phyloP scores from a whole-genome alignment of 169 alveolate genomes.

The Plasmodium yoelii region DNA sequence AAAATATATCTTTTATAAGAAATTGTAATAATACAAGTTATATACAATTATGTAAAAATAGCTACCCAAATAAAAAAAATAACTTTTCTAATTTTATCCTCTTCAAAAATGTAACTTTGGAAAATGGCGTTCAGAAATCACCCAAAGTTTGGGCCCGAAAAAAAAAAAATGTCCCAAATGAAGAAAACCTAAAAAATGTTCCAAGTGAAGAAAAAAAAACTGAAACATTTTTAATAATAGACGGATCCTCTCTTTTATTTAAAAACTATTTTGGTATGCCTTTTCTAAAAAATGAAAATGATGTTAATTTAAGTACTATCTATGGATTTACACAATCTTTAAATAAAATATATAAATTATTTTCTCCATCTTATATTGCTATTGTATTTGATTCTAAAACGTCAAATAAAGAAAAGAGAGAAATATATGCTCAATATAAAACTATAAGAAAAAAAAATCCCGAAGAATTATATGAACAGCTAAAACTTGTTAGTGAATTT shows the following conservation, averaged over 20 bases:
- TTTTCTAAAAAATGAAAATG: slow-evolving; percentile 79
- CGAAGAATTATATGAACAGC: slow-evolving; percentile 81
- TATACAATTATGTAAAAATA: not conserved
- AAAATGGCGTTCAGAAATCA: not conserved
- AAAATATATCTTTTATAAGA: not conserved
- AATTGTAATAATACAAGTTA: not conserved
- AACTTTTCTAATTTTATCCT: no score
- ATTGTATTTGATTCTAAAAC: slow-evolving; percentile 86
- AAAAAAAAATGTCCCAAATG: slow-evolving; percentile 13
- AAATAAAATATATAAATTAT: slow-evolving; percentile 78
- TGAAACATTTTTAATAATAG: slow-evolving; percentile 80
- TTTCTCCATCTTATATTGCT: slow-evolving; percentile 81
- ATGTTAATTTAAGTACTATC: slow-evolving; percentile 82
- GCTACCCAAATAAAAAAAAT: not conserved
- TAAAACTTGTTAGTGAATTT: slow-evolving; percentile 81
- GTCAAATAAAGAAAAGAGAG: slow-evolving; percentile 81
- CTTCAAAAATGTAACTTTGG: not conserved
- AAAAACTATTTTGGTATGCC: slow-evolving; percentile 87
- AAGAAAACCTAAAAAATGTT: slow-evolving; percentile 3
- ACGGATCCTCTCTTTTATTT: slow-evolving; percentile 85
- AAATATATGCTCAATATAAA: slow-evolving; percentile 85
- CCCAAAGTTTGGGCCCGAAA: slow-evolving; percentile 1
- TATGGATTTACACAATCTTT: slow-evolving; percentile 86
- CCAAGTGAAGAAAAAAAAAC: slow-evolving; percentile 5
- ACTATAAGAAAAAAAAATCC: slow-evolving; percentile 79